Base-by-base conservation (phyloP, 768 basidiomycete species). In the Mycena olivaceomarginata region DNA sequence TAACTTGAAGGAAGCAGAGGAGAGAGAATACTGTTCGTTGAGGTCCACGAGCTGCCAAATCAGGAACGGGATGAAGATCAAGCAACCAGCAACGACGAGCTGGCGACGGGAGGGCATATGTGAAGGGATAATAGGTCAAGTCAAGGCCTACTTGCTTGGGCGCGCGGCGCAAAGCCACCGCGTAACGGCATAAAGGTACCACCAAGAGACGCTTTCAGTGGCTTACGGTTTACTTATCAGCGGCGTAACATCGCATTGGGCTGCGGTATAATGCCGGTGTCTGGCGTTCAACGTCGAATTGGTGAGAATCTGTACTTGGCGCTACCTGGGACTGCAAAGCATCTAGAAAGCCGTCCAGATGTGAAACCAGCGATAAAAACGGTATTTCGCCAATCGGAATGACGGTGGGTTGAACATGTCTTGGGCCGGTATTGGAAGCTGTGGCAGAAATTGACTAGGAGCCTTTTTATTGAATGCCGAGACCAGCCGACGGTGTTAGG, bases 81-180 rank as follows among this genome's bases (percentile, higher is more conserved):
- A 45, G 43, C 63, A 65, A 16, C n/a, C 63, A 13, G 12, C 15
- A 22, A 65, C 12, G n/a, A 65, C 22, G 41, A 65, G n/a, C 43
- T 65, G 63, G 63, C 63, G 63, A 12, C 63, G 63, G 5, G 63
- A 65, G 25, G 25, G 41, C 63, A 65, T 65, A 6, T n/a, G 43
- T 16, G 60, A 12, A 65, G n/a, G 12, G 43, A 25, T 11, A 45
- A 45, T 40, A 43, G 51, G 10, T 40, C 62, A 64, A 43, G 25
- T 22, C n/a, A 43, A 20, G 20, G 20, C 18, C 37, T 2, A 45
- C 8, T 39, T 43, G 25, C 31, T 31, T 31, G 31, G 25, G 15
- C 12, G 59, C 31, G 25, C 15, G 16, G 31, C 31, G 31, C n/a
- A 22, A n/a, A 60, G n/a, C 18, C 45, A 22, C 25, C 63, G 63